Conservation (phyloP, 768 basidiomycete species). For the Leccinum aurantiacum region DNA sequence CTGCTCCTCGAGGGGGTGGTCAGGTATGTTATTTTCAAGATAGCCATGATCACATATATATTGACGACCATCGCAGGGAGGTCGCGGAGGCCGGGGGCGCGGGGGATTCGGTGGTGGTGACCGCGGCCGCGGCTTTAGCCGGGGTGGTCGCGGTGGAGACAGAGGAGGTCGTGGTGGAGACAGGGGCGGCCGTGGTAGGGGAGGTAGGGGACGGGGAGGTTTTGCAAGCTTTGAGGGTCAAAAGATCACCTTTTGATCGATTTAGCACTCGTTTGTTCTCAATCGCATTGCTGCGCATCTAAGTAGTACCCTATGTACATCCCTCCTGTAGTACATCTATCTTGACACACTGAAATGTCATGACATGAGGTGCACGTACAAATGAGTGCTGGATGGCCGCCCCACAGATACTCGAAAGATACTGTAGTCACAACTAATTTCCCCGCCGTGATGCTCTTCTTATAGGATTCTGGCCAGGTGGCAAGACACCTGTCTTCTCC, state of each 20-base stretch:
- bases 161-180: constrained; percentile 34
- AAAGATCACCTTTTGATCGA: constrained; percentile 47
- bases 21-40: constrained; percentile 36
- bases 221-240: constrained; percentile 51
- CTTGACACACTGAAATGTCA: constrained; percentile 2
- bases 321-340: background rate
- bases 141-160: constrained; percentile 45
- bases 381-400: background rate
- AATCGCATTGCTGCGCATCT: background rate
- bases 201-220: constrained; percentile 50
- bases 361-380: background rate
- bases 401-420: background rate
- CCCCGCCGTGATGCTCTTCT: constrained; percentile 58
- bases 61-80: constrained; percentile 22
- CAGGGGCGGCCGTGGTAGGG: constrained; percentile 43
- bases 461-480: constrained; percentile 67
- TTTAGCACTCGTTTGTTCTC: background rate
- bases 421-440: constrained; percentile 8
- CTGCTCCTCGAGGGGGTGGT: constrained; percentile 41
- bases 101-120: constrained; percentile 35
- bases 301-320: background rate
- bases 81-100: constrained; percentile 35
- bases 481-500: constrained; percentile 70
- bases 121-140: constrained; percentile 40
- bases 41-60: background rate